These are phyloP conservation scores for Ceratocystis cubensis DNA, from an alignment of 2,329 filamentous ascomycete species.

Conservation along the genomic window DNA sequence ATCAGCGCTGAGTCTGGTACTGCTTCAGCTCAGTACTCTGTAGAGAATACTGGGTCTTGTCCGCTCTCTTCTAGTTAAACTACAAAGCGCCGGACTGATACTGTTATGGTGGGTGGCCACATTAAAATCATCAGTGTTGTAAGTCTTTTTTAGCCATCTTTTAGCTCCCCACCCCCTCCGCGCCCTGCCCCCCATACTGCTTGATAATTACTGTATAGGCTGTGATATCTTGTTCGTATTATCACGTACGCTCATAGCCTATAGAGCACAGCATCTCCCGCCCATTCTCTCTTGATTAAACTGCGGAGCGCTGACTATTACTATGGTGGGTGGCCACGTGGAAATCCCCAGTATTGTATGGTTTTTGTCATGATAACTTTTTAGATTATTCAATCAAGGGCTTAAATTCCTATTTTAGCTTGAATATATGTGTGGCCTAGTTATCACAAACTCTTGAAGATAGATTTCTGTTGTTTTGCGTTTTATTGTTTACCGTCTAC, in stretches of 20 bases:
- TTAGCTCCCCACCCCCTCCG: background rate
- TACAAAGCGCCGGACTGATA: slow-evolving; percentile 16
- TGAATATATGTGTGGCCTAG: no score
- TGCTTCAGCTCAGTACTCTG: background rate
- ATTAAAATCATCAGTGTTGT: slow-evolving; percentile 13
- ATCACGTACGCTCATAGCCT: background rate
- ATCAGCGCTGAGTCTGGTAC: background rate
- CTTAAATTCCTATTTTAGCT: no score
- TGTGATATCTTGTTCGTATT: background rate
- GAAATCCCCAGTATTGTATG: background rate
- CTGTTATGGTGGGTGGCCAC: slow-evolving; percentile 17
- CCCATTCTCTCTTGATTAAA: background rate
- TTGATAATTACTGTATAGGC: background rate
- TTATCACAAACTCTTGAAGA: no score
- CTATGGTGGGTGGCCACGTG: background rate
- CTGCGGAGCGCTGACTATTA: background rate
- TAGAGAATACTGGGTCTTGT: slow-evolving; percentile 17
- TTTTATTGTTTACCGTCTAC: no score
- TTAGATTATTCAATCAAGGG: background rate
- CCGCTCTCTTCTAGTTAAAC: slow-evolving; percentile 17
- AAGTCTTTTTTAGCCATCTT: slow-evolving; percentile 9
- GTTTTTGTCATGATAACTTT: background rate
- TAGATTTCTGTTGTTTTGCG: no score
- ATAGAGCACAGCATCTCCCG: background rate
- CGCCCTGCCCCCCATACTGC: background rate